A percentile compares a stretch with the other conserved stretches of the same genome.
These are phyloP conservation scores for Ogataea paraovalis DNA, from an alignment of 805 yeast species.

Conservation along the genomic window DNA sequence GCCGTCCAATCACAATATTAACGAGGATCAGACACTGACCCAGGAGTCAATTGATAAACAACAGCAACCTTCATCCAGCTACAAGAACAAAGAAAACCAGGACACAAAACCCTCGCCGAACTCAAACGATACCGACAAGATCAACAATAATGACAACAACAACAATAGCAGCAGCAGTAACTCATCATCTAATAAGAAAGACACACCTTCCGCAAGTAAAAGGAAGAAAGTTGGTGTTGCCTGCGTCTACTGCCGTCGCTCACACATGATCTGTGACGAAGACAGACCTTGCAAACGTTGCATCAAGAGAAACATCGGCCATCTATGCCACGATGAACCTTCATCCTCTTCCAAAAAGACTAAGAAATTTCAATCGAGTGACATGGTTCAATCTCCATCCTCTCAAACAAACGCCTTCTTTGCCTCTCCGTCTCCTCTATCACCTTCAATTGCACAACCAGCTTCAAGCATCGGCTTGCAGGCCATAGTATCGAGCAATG, in stretches of 20 bases:
- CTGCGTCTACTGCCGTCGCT: constrained; percentile 86
- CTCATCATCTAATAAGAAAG: background rate
- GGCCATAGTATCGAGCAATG: constrained; percentile 1
- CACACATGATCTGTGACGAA: constrained; percentile 92
- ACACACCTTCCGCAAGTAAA: constrained; percentile 6
- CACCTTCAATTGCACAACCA: background rate
- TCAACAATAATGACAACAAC: background rate
- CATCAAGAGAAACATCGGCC: constrained; percentile 81
- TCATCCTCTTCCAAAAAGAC: constrained; percentile 32
- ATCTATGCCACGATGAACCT: constrained; percentile 77
- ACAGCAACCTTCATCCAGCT: background rate
- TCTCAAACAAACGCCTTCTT: background rate
- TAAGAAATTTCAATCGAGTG: constrained; percentile 24
- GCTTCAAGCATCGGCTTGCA: constrained; percentile 4
- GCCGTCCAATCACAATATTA: too few species aligned
- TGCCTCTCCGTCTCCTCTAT: constrained; percentile 3
- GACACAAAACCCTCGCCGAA: background rate
- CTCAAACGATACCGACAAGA: background rate
- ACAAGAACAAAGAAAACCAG: background rate
- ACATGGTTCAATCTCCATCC: background rate
- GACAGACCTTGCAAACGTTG: constrained; percentile 76
- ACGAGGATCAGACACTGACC: too few species aligned
- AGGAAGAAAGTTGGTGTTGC: constrained; percentile 61
- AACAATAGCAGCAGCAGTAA: background rate
- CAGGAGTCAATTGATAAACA: too few species aligned